These are phyloP conservation scores for Arabidopsis arenosa DNA, from an alignment of 345 rosid genomes.

Conservation along the genomic window DNA sequence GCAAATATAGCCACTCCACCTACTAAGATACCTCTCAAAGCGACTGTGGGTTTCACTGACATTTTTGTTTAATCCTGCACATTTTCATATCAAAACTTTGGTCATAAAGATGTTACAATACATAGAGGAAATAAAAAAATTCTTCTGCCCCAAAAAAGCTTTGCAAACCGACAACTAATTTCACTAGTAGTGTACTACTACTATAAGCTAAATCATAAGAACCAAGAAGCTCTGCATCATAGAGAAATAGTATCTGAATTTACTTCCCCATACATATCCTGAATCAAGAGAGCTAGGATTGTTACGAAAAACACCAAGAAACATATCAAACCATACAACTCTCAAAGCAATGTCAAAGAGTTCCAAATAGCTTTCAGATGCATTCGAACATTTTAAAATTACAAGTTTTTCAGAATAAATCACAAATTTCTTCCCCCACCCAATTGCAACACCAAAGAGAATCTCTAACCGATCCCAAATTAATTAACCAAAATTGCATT, in stretches of 20 bases:
- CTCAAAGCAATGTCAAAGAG: constrained; percentile 2
- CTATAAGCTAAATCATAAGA: background rate
- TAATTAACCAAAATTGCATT: too few species aligned
- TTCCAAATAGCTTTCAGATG: constrained; percentile 17
- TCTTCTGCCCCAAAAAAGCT: background rate
- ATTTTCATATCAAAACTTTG: constrained; percentile 2
- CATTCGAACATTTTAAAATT: background rate
- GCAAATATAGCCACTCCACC: constrained; percentile 85
- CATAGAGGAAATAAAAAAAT: too few species aligned
- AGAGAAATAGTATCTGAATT: background rate
- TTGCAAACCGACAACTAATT: background rate
- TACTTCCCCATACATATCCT: constrained; percentile 1
- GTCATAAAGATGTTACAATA: constrained; percentile 1
- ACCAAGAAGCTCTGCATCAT: constrained; percentile 4
- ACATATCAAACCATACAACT: constrained; percentile 18
- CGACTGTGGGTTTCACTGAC: constrained; percentile 90
- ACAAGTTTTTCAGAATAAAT: background rate
- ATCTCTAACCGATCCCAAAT: too few species aligned
- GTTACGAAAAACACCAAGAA: background rate
- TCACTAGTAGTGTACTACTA: background rate
- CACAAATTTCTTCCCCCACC: too few species aligned
- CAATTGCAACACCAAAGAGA: too few species aligned
- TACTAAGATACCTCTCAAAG: constrained; percentile 77
- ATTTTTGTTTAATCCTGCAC: constrained; percentile 45
- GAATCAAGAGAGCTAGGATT: constrained; percentile 7